Base-by-base conservation (phyloP, 2,329 filamentous ascomycete genomes). In the Penicillium crustosum region DNA sequence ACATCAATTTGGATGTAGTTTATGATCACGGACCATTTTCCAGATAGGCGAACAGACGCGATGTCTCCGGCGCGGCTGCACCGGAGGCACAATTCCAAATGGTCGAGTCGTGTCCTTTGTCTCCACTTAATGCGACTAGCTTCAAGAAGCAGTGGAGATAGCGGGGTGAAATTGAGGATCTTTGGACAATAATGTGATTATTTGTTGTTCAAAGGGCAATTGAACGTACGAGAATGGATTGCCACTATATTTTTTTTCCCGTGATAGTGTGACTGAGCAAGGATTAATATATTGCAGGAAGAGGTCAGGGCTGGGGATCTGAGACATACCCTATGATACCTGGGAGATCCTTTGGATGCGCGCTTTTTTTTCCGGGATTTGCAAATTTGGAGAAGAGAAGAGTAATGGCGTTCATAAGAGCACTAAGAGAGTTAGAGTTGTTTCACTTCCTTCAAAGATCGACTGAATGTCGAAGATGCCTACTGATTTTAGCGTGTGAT, bases 401-500 rank as follows among this genome's bases (percentile, higher is more conserved):
- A 12, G 12, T 7, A 5, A 45, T 27, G 17, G 19, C 9, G 4
- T 10, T 43, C 38, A 27, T 38, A 33, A 52, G 21, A 53, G 6
- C 38, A 53, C 55, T 50, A 55, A 43, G 31, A 33, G 33, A 53
- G 38, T 44, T 44, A 49, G 27, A 43, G 29, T 44, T 50, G 47
- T 58, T 51, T 47, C 49, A 55, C 58, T 35, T 7, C 25, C 21
- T 39, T 49, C 45, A 57, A 41, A 41, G 56, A 61, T 65, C 61
- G 55, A 44, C 12, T 33, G 38, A 53, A 43, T 51, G 43, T 58
- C 52, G 50, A 58, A 41, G 56, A 63, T 58, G 52, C 54, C 38
- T 57, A 49, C 51, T 55, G 31, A 25, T 49, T 35, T 62, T 65
- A 60, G 64, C 61, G 62, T 63, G 59, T 65, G 62, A 65, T 57